A percentile compares a stretch with the other conserved stretches of the same genome.
Evolutionary conservation across 495 filamentous ascomycete species (phyloP).

Genomic region (Trichodelitschia bisporula): DNA sequence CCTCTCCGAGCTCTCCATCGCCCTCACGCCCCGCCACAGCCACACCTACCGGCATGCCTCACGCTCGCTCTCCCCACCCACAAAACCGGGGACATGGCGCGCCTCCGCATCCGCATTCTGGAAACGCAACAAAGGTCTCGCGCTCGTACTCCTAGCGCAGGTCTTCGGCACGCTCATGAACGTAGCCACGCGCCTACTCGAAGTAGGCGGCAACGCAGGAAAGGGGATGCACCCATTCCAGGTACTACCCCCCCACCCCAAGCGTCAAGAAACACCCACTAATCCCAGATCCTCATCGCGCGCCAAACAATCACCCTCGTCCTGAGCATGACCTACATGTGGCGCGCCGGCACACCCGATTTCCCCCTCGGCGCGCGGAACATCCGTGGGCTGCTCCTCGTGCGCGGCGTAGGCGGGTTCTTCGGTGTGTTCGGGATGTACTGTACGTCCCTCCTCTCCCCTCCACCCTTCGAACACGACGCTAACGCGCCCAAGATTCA

Average conservation of each 20-base stretch:
- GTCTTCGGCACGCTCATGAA: slow-evolving; percentile 82
- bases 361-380: slow-evolving; percentile 45
- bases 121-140: slow-evolving; percentile 42
- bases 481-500: slow-evolving; percentile 29
- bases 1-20: slow-evolving; percentile 14
- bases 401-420: slow-evolving; percentile 53
- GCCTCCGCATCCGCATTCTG: slow-evolving; percentile 12
- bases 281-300: slow-evolving; percentile 44
- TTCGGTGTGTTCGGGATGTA: slow-evolving; percentile 65
- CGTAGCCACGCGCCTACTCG: slow-evolving; percentile 52
- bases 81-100: too few species aligned
- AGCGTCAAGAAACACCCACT: not conserved
- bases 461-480: not conserved
- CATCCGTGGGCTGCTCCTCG: slow-evolving; percentile 38
- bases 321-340: slow-evolving; percentile 50
- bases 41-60: too few species aligned
- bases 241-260: slow-evolving; percentile 14
- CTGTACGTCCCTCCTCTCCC: slow-evolving; percentile 21
- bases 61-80: too few species aligned
- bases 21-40: too few species aligned
- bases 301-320: slow-evolving; percentile 58
- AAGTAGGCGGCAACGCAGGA: slow-evolving; percentile 36
- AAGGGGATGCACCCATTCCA: slow-evolving; percentile 67
- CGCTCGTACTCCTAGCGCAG: slow-evolving; percentile 51
- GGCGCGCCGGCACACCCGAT: slow-evolving; percentile 34